A percentile compares a stretch with the other conserved stretches of the same genome.
These are phyloP conservation scores for Malassezia brasiliensis DNA, from an alignment of 1,284 basidiomycete species.

Conservation along the genomic window DNA sequence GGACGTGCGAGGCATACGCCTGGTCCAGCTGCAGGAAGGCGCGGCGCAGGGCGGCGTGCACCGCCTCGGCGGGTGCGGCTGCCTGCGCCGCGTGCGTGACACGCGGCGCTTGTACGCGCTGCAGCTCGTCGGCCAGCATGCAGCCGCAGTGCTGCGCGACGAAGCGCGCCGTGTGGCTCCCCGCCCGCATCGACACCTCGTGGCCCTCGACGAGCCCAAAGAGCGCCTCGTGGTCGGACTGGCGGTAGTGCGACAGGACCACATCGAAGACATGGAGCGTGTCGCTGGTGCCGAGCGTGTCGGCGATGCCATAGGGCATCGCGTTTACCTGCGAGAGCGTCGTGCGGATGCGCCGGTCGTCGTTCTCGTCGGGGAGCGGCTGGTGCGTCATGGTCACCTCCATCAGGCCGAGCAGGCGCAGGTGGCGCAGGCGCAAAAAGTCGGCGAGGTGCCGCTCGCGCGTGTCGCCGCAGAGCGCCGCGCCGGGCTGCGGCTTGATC, in stretches of 20 bases:
- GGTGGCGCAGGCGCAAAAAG: conserved; percentile 70
- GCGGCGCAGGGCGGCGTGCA: conserved; percentile 36
- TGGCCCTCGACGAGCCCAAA: conserved; percentile 79
- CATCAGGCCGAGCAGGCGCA: conserved; percentile 88
- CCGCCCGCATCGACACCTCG: conserved; percentile 52
- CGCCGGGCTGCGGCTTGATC: conserved; percentile 58
- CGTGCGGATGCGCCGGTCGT: conserved; percentile 82
- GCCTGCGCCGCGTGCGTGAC: not conserved
- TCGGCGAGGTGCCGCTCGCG: conserved; percentile 58
- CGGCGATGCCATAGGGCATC: conserved; percentile 94
- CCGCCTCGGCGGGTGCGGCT: not conserved
- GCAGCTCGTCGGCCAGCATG: conserved; percentile 34
- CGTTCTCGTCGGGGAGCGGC: conserved; percentile 64
- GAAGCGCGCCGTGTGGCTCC: conserved; percentile 56
- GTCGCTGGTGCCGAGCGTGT: conserved; percentile 63
- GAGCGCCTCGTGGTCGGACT: conserved; percentile 68
- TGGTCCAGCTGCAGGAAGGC: conserved; percentile 43
- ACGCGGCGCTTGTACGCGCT: conserved; percentile 2
- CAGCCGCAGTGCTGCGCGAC: conserved; percentile 34
- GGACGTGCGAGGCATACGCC: conserved; percentile 39
- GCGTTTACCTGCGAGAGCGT: conserved; percentile 80
- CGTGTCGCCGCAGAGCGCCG: conserved; percentile 43
- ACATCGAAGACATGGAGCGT: conserved; percentile 79
- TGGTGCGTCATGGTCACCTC: conserved; percentile 74
- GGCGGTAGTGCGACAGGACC: conserved; percentile 78